phyloP scores from a whole-genome alignment of 73 alveolate genomes.

The Symbiodinium natans region DNA sequence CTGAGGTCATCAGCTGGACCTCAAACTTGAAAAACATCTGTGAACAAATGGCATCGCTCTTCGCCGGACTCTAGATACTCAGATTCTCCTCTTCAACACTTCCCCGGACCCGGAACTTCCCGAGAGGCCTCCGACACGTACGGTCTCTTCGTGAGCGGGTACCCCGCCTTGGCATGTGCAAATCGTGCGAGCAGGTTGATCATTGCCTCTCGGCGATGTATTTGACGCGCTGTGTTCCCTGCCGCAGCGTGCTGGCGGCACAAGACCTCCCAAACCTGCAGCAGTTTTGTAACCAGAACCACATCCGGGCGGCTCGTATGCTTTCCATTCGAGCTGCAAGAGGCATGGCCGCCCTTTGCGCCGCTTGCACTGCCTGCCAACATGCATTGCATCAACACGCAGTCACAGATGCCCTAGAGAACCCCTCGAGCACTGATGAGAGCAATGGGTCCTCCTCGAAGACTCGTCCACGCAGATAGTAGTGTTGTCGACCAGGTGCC shows the following conservation, averaged over 20 bases:
- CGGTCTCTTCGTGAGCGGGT: not conserved
- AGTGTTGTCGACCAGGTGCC: constrained; percentile 79
- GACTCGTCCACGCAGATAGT: constrained; percentile 48
- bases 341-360: constrained; percentile 78
- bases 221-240: not conserved
- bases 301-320: not conserved
- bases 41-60: not conserved
- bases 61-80: not conserved
- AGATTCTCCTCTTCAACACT: not conserved
- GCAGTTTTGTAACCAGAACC: not conserved
- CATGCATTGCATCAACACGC: too few relatives aligned
- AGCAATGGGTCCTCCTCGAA: constrained; percentile 41
- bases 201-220: not conserved
- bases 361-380: constrained; percentile 32
- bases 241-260: constrained; percentile 41
- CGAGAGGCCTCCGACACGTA: constrained; percentile 50
- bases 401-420: not conserved
- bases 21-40: not conserved
- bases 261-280: constrained; percentile 67
- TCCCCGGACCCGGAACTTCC: not conserved
- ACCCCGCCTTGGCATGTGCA: not conserved
- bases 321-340: not conserved
- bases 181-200: not conserved
- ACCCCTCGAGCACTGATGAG: too few relatives aligned
- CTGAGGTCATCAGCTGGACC: constrained; percentile 70